Conservation (phyloP, 352 stramenopile species). For the Phytophthora colocasiae region DNA sequence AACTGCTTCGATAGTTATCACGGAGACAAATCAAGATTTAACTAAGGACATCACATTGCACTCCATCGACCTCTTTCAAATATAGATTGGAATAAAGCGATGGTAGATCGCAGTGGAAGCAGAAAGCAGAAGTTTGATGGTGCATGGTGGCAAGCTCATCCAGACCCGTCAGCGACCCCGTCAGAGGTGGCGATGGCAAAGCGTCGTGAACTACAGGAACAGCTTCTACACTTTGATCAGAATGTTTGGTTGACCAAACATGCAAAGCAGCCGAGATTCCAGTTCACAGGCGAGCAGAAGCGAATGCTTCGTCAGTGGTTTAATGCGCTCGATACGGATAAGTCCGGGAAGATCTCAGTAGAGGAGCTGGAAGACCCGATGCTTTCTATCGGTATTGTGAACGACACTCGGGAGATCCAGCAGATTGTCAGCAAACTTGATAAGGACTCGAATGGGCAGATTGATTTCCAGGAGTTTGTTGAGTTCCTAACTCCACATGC, state of each 20-base stretch:
- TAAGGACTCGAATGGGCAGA: slow-evolving; percentile 74
- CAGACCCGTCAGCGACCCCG: slow-evolving; percentile 21
- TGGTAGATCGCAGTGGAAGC: slow-evolving; percentile 1
- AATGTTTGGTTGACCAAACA: slow-evolving; percentile 74
- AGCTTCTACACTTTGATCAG: slow-evolving; percentile 67
- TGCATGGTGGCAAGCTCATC: slow-evolving; percentile 45
- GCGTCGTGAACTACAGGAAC: slow-evolving; percentile 50
- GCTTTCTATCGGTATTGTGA: slow-evolving; percentile 82
- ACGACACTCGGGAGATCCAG: slow-evolving; percentile 66
- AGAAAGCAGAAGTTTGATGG: slow-evolving; percentile 15
- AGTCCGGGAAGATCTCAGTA: slow-evolving; percentile 76
- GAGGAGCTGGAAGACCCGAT: slow-evolving; percentile 83
- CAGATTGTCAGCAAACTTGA: slow-evolving; percentile 68
- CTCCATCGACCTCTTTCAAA: neutral
- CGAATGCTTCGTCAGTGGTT: slow-evolving; percentile 84
- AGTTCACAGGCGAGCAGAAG: slow-evolving; percentile 79
- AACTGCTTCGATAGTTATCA: too few species aligned
- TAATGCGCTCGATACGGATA: slow-evolving; percentile 69
- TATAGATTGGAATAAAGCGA: neutral
- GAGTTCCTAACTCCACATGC: slow-evolving; percentile 73
- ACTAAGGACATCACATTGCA: too few species aligned
- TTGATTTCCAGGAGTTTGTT: slow-evolving; percentile 86
- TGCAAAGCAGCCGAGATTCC: slow-evolving; percentile 64
- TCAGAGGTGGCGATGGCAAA: slow-evolving; percentile 25
- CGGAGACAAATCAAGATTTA: too few species aligned